Conservation (phyloP, 2,329 filamentous ascomycete genomes). For the Trichothecium sympodiale region DNA sequence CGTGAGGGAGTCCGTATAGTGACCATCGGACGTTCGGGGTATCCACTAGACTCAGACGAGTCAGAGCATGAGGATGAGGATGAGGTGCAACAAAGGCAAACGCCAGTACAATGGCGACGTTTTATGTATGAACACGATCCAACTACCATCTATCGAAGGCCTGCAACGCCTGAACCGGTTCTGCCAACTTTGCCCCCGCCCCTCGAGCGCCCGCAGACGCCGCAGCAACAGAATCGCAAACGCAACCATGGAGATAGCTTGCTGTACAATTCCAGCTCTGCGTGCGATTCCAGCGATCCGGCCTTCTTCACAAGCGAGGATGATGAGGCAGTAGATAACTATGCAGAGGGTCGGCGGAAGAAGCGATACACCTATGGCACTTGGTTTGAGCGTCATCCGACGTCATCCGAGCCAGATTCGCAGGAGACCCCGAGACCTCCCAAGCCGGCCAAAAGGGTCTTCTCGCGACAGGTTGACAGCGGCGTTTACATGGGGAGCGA, state of each 20-base stretch:
- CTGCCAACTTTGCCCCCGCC: not conserved
- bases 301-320: constrained; percentile 64
- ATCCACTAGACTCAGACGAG: too few species aligned
- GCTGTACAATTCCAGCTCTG: constrained; percentile 3
- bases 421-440: constrained; percentile 14
- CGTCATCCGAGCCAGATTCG: constrained; percentile 29
- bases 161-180: not conserved
- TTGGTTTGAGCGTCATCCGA: constrained; percentile 55
- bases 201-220: not conserved
- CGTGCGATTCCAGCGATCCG: constrained; percentile 57
- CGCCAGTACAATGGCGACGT: too few species aligned
- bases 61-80: too few species aligned
- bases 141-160: too few species aligned
- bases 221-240: not conserved
- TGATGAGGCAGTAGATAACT: constrained; percentile 56
- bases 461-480: constrained; percentile 54
- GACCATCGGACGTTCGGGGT: too few species aligned
- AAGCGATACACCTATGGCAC: constrained; percentile 53
- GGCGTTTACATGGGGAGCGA: constrained; percentile 60
- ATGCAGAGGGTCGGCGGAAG: constrained; percentile 40
- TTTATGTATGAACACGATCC: too few species aligned
- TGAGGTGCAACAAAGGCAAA: too few species aligned
- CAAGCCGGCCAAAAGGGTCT: constrained; percentile 34
- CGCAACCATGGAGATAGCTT: not conserved
- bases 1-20: too few species aligned